phyloP scores from a whole-genome alignment of 2,329 filamentous ascomycete species.

The Aaosphaeria arxii region DNA sequence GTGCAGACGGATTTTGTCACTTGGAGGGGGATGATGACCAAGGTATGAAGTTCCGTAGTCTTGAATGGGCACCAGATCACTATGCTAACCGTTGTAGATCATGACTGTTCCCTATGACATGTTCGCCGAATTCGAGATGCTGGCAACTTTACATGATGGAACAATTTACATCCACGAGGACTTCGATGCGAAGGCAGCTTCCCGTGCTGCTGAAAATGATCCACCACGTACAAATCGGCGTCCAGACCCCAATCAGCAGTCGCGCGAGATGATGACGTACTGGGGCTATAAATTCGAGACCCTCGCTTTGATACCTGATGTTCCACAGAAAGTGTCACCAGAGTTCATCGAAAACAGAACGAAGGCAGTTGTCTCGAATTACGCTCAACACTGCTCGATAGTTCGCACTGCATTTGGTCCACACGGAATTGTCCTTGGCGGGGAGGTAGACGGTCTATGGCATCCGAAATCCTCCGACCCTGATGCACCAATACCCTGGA shows the following conservation, averaged over 20 bases:
- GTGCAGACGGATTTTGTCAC: slow-evolving; percentile 80
- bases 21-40: slow-evolving; percentile 99
- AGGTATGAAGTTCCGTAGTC: slow-evolving; percentile 52
- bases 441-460: slow-evolving; percentile 81
- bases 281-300: slow-evolving; percentile 99
- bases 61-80: not conserved
- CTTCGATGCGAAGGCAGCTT: slow-evolving; percentile 66
- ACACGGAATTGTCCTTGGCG: slow-evolving; percentile 73
- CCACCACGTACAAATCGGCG: slow-evolving; percentile 15
- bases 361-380: slow-evolving; percentile 73
- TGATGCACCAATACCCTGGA: slow-evolving; percentile 68
- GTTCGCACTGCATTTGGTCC: slow-evolving; percentile 84
- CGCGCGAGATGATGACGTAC: slow-evolving; percentile 82
- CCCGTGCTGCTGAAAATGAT: slow-evolving; percentile 47
- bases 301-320: slow-evolving; percentile 68
- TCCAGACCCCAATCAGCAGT: slow-evolving; percentile 54
- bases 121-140: slow-evolving; percentile 87
- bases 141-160: slow-evolving; percentile 87
- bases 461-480: slow-evolving; percentile 13
- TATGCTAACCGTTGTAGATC: slow-evolving; percentile 56
- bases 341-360: slow-evolving; percentile 77
- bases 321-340: slow-evolving; percentile 76
- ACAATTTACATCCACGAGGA: slow-evolving; percentile 84
- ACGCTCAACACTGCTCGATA: slow-evolving; percentile 93
- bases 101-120: slow-evolving; percentile 81